Conservation (phyloP, 2,329 filamentous ascomycete genomes). For the Trichophyton rubrum region DNA sequence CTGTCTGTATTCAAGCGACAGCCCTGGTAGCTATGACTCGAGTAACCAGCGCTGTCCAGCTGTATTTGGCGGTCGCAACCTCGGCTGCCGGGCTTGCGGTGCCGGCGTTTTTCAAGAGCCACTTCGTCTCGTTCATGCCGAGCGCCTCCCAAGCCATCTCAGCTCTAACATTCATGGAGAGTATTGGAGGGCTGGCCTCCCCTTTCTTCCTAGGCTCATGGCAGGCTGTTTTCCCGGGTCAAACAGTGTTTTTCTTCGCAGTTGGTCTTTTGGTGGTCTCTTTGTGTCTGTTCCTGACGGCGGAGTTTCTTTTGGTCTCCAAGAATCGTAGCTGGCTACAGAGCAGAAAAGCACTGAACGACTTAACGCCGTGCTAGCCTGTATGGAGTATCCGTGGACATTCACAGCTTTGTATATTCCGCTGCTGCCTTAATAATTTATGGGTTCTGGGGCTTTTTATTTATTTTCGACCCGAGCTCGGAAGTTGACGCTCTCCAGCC, state of each 20-base stretch:
- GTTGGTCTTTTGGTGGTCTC: not conserved
- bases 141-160: not conserved
- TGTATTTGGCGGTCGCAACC: not conserved
- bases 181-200: not conserved
- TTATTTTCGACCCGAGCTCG: no score
- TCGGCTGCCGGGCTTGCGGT: not conserved
- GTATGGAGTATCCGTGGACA: no score
- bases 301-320: not conserved
- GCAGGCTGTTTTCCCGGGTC: not conserved
- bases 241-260: not conserved
- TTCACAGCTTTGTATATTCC: no score
- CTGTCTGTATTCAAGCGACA: not conserved
- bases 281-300: not conserved
- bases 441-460: no score
- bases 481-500: no score
- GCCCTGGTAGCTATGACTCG: not conserved
- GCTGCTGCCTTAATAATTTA: no score
- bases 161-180: not conserved
- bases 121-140: not conserved
- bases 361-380: no score
- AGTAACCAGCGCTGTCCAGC: not conserved
- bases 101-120: not conserved
- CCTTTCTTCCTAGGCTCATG: not conserved
- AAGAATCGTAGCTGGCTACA: not conserved
- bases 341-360: no score